Evolutionary conservation across 2,329 filamentous ascomycete species (phyloP), one percentile per base, ranked within the genome.

Genomic region (Gliomastix tumulicola): DNA sequence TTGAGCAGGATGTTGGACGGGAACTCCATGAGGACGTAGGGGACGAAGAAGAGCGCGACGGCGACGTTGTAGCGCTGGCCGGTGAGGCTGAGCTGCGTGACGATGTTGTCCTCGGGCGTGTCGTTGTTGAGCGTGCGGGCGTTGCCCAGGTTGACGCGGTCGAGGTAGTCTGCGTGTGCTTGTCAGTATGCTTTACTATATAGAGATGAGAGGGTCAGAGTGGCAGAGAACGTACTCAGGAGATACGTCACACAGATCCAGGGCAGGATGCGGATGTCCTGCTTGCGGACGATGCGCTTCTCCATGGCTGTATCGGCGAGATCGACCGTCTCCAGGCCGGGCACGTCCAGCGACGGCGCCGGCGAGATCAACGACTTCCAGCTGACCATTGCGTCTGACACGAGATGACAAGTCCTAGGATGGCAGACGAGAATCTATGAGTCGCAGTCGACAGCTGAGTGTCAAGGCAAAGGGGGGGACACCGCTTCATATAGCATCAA

Each of bases 1-100:
- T 56, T 57, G 40, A 56, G 54, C 13, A 56, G 41, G 19, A 57
- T 53, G 35, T 57, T 57, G 31, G 50, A 56, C 7, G 54, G 54
- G 30, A 56, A 39, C 37, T 38, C 37, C 37, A 38, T 38, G 15
- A 81, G 57, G 1, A 78, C 61, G 21, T 49, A 77, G 23, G 81
- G 65, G 55, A 84, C 84, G 60, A 82, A 85, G 46, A 48, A 84
- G 62, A 41, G 39, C 3, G 46, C 71, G 56, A 37, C 66, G 52
- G 33, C 71, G 56, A 57, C 82, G 78, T 55, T 55, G 54, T 79
- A 84, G 51, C 80, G 66, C 18, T 65, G 63, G n/a, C 68, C 59
- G 1, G 66, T 68, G 36, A 56, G 53, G 40, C 45, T 36, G 44
- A 56, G 51, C 30, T 53, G 49, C 0, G 33, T 35, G 17, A 56